Evolutionary conservation across 2,329 filamentous ascomycete species (phyloP).

Genomic region (Fusarium succisae): DNA sequence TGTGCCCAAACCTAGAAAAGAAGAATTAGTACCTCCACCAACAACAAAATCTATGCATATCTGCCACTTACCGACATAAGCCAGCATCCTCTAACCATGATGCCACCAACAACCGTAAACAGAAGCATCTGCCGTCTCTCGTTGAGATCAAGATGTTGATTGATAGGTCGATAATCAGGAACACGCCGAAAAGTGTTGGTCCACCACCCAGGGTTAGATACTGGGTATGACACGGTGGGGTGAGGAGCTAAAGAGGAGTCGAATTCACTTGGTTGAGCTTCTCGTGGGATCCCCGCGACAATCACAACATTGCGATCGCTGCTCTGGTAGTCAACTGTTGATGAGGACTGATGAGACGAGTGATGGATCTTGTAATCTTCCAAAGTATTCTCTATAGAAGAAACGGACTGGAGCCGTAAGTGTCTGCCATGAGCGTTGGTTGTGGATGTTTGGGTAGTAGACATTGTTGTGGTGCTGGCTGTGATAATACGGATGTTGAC

Average conservation of each 20-base stretch:
- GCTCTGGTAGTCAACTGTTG: background rate
- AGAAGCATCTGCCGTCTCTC: background rate
- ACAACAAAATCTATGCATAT: too few species aligned
- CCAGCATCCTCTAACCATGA: slow-evolving; percentile 1
- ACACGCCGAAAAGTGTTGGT: background rate
- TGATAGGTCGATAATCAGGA: background rate
- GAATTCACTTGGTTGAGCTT: background rate
- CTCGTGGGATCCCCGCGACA: background rate
- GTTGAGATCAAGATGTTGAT: background rate
- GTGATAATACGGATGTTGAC: background rate
- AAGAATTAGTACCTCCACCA: background rate
- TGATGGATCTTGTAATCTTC: slow-evolving; percentile 8
- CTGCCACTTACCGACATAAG: background rate
- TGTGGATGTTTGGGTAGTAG: background rate
- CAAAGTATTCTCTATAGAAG: background rate
- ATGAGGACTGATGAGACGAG: background rate
- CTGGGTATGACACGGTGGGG: background rate
- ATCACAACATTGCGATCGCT: background rate
- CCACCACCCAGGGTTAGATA: slow-evolving; percentile 4
- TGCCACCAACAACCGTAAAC: background rate
- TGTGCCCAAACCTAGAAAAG: background rate
- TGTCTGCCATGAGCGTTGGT: too few species aligned
- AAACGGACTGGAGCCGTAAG: background rate
- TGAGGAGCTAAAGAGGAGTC: background rate
- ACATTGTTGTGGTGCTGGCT: background rate